phyloP scores from a whole-genome alignment of 352 stramenopile genomes.

The Phytopythium delawarense region DNA sequence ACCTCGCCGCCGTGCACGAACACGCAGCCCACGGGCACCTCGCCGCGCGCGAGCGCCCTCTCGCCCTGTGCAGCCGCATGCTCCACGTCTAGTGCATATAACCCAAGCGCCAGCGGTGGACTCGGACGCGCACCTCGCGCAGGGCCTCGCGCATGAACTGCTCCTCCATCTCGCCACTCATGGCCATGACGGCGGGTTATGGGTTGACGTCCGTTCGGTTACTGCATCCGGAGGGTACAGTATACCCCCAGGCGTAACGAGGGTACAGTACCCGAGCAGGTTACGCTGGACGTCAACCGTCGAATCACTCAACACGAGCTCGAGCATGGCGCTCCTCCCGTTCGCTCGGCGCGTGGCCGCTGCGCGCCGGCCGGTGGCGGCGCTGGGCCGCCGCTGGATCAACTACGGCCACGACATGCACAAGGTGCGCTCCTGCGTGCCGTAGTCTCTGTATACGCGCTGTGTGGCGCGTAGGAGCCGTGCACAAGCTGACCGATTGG shows the following conservation, averaged over 20 bases:
- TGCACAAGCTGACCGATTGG: not conserved
- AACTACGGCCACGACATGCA: constrained; percentile 87
- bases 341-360: constrained; percentile 19
- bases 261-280: not conserved
- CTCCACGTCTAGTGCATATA: not conserved
- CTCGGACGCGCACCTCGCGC: constrained; percentile 34
- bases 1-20: constrained; percentile 81
- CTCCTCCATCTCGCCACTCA: constrained; percentile 23
- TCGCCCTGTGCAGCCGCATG: constrained; percentile 45
- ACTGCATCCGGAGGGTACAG: constrained; percentile 6
- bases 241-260: not conserved
- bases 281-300: not conserved
- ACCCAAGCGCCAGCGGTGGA: not conserved
- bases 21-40: constrained; percentile 92
- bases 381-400: constrained; percentile 40
- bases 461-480: not conserved
- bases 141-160: constrained; percentile 75
- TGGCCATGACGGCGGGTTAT: not conserved
- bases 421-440: constrained; percentile 24
- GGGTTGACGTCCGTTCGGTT: not conserved
- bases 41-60: constrained; percentile 61
- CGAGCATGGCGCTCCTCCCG: constrained; percentile 24
- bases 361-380: constrained; percentile 9
- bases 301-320: not conserved
- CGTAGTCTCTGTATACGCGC: not conserved